Base-by-base conservation (phyloP, 1,139 yeast species). In the Candida sp. region DNA sequence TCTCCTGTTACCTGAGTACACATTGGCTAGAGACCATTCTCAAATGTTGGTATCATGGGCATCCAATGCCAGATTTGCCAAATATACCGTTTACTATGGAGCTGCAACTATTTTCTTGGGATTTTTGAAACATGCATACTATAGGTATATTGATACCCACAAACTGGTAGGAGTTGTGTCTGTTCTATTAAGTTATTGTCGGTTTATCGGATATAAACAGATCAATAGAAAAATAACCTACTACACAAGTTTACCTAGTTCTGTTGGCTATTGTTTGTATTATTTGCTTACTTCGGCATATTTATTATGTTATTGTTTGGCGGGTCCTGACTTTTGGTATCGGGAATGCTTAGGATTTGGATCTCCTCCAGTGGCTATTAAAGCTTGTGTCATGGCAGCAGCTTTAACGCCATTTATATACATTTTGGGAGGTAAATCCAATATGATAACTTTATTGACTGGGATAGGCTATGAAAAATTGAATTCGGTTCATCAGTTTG, bases 361-460 rank as follows among this genome's bases (percentile, higher is more conserved):
- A 1, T 69, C 83, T 1, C 84, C 87, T n/a, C 87, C 87, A n/a
- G 50, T 80, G 39, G 81, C 80, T 0, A 73, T 77, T 1, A 59
- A 84, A 43, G 66, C 82, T 1, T 84, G 83, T 2, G 48, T 77
- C 33, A 72, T 76, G 72, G 72, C 81, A 4, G 64, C 75, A 22
- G 82, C 83, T 0, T 63, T 79, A 44, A 66, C 77, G 3, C 84
- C 84, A 0, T 76, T 77, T 50, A 57, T 79, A 25, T 71, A 74
- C 46, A 64, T 77, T 2, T 58, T 79, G 46, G 71, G 81, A 0
- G 84, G 84, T 4, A 79, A 80, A 56, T 56, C 79, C 7, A 80
- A 79, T 52, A 56, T 77, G 46, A 68, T 79, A 35, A 68, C 80
- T 5, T 58, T 67, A 9, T 52, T 78, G n/a, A 78, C 84, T 0